These are phyloP conservation scores for Aspergillus phoenicis DNA, from an alignment of 2,329 filamentous ascomycete species.

Conservation along the genomic window DNA sequence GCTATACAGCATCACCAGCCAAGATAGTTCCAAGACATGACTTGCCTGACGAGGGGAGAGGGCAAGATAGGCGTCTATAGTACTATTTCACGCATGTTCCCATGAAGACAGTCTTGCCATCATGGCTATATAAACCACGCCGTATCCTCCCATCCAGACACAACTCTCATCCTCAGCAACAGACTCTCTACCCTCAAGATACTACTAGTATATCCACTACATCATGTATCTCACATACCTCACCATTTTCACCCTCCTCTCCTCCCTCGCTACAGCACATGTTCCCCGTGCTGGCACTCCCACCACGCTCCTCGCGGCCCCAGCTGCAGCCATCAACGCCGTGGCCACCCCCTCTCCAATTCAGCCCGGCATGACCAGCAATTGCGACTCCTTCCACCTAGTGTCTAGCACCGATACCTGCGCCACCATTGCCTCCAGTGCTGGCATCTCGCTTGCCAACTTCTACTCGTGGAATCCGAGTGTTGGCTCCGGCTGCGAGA, in stretches of 20 bases:
- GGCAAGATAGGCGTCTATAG: neutral
- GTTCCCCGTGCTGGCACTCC: neutral
- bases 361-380: constrained; percentile 8
- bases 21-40: neutral
- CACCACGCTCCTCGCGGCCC: neutral
- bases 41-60: no score
- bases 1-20: neutral
- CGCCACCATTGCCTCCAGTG: constrained; percentile 4
- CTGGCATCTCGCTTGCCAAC: constrained; percentile 11
- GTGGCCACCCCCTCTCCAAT: neutral
- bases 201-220: neutral
- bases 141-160: neutral
- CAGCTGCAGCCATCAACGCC: neutral
- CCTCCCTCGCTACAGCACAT: neutral
- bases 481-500: constrained; percentile 9
- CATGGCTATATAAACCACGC: neutral
- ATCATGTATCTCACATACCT: neutral
- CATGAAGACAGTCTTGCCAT: neutral
- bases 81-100: neutral
- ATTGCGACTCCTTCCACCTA: constrained; percentile 2
- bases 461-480: constrained; percentile 16
- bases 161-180: neutral
- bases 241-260: neutral
- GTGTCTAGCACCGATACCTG: constrained; percentile 1
- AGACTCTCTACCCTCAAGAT: neutral